Base-by-base conservation (phyloP, 768 basidiomycete species). In the Daedaleopsis sinensis region DNA sequence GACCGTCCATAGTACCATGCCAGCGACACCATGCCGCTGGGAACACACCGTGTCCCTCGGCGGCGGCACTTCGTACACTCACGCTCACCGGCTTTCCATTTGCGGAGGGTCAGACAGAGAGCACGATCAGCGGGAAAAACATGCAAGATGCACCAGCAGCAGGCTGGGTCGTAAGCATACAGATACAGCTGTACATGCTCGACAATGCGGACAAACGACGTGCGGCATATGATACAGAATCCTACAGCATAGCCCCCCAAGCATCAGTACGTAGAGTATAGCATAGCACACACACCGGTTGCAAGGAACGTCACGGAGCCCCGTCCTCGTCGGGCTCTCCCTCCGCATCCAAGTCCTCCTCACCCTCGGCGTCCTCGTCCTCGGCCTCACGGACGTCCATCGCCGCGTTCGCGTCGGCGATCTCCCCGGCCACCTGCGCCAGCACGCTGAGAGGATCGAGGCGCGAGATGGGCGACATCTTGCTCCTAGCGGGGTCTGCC, bases 321-420 rank as follows among this genome's bases (percentile, higher is more conserved):
- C 53, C 63, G 10, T 68, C 70, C 1, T 58, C 61, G 57, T 74
- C 75, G 9, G 68, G 67, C 59, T 75, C 74, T 13, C 72, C 74
- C 51, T 74, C 74, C 21, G 71, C 73, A 32, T 74, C 74, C 37
- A 63, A 32, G 48, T 76, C 74, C 6, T 65, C 68, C 42, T 72
- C 71, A 16, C 67, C 78, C 13, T 76, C 74, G 16, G 68, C 76
- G 55, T 55, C 65, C 39, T 54, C 71, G 36, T 64, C 70, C 16
- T 64, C 68, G 35, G 69, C 74, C 15, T 58, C 66, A 8, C 59
- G 57, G 21, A 49, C 65, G 21, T 52, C 52, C 36, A 49, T 24
- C 2, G 9, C 47, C 21, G 47, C 47, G 21, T 24, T 49, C 23
- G 50, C 50, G 32, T 42, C 35, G 18, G 52, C 52, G 52, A 53